Conservation (phyloP, 2,329 filamentous ascomycete genomes). For the Phialophora tarda region DNA sequence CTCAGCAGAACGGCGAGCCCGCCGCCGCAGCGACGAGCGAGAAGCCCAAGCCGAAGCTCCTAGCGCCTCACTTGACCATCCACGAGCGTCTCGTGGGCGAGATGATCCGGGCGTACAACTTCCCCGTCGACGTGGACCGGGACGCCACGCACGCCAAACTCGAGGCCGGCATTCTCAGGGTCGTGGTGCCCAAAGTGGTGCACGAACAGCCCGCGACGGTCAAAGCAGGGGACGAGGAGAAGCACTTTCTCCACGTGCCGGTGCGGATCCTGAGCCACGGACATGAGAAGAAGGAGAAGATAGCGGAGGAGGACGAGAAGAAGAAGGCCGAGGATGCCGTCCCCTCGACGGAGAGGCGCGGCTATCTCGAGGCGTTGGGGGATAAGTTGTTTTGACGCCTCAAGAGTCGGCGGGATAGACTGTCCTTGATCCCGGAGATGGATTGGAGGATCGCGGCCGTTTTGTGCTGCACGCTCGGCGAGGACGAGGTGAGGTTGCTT, state of each 20-base stretch:
- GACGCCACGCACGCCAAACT: slow-evolving; percentile 36
- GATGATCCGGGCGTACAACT: slow-evolving; percentile 36
- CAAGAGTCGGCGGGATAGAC: not conserved
- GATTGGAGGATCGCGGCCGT: slow-evolving; percentile 6
- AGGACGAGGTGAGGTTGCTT: not conserved
- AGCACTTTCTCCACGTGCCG: not conserved
- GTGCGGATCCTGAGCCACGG: not conserved
- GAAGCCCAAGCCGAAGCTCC: not conserved
- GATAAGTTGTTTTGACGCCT: not conserved
- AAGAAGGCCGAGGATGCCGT: not conserved
- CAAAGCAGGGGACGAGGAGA: not conserved
- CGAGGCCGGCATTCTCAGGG: slow-evolving; percentile 35
- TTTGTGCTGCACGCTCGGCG: not conserved
- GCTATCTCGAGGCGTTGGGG: not conserved
- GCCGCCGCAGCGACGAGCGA: not conserved
- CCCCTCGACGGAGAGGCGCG: not conserved
- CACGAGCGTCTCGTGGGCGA: slow-evolving; percentile 36
- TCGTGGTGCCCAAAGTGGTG: slow-evolving; percentile 36
- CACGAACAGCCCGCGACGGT: not conserved
- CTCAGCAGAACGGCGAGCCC: not conserved
- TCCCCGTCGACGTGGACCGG: slow-evolving; percentile 38
- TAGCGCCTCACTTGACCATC: slow-evolving; percentile 31
- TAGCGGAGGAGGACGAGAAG: not conserved
- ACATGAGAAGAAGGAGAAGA: not conserved
- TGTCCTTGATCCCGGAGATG: not conserved